phyloP scores from a whole-genome alignment of 2,329 filamentous ascomycete species.

The Aureobasidium lini region DNA sequence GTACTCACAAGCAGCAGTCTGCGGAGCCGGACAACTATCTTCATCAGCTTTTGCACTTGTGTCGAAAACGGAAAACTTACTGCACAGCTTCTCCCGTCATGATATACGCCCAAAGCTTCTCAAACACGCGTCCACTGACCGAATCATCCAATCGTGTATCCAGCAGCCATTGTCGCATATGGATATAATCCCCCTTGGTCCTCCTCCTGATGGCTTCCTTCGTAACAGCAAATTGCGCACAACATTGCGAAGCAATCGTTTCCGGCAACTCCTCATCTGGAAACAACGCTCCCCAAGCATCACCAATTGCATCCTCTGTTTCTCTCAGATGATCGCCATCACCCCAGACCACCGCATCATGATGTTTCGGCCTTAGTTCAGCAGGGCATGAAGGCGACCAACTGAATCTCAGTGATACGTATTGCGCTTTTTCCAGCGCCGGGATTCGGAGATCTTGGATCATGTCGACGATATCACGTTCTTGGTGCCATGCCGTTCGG shows the following conservation, averaged over 20 bases:
- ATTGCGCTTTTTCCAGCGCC: not conserved
- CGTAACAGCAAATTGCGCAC: constrained; percentile 57
- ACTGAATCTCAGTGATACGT: not conserved
- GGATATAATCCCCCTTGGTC: constrained; percentile 47
- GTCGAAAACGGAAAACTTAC: not conserved
- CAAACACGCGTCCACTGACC: not conserved
- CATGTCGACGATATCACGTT: not conserved
- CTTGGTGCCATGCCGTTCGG: not conserved
- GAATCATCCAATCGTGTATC: not conserved
- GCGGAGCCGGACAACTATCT: not conserved
- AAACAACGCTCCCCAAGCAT: constrained; percentile 12
- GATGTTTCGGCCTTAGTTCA: constrained; percentile 21
- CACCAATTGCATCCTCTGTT: not conserved
- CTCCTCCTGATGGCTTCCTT: constrained; percentile 43
- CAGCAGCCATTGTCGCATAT: constrained; percentile 51
- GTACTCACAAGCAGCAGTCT: not conserved
- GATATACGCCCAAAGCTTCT: constrained; percentile 4
- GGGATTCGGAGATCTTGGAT: not conserved
- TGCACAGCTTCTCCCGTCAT: not conserved
- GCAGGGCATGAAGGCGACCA: constrained; percentile 9
- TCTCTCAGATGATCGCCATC: not conserved
- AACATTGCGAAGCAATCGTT: constrained; percentile 9
- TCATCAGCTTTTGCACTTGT: not conserved
- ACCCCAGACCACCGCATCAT: not conserved
- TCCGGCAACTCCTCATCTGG: constrained; percentile 8